These are phyloP conservation scores for Chenopodium album DNA, from an alignment of 148 eudicot genomes.

Conservation along the genomic window DNA sequence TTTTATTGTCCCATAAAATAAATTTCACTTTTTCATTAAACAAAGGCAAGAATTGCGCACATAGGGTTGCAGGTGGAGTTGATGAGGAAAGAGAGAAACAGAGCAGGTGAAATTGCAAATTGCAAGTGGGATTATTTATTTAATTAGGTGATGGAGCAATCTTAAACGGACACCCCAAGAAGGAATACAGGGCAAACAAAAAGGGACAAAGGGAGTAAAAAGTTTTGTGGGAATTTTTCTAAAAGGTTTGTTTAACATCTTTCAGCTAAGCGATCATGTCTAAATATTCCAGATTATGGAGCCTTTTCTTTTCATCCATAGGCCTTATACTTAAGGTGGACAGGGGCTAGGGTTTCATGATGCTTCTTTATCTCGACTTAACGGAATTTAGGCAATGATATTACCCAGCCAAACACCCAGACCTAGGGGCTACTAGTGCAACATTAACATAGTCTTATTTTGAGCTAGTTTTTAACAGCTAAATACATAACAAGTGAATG, in stretches of 20 bases:
- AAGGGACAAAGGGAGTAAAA: no score
- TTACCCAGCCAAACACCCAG: neutral
- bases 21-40: no score
- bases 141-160: no score
- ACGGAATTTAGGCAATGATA: neutral
- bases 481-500: no score
- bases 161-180: no score
- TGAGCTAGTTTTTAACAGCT: neutral
- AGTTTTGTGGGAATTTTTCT: neutral
- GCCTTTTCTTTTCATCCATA: neutral
- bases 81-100: no score
- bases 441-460: neutral
- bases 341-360: neutral
- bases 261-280: neutral
- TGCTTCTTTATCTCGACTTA: neutral
- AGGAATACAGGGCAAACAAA: no score
- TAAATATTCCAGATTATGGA: neutral
- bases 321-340: neutral
- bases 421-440: neutral
- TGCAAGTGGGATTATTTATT: no score
- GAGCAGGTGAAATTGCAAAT: no score
- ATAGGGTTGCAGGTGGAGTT: no score
- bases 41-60: no score
- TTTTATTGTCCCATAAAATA: no score
- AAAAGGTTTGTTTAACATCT: neutral